A percentile compares a stretch with the other conserved stretches of the same genome.
phyloP scores from a whole-genome alignment of 352 stramenopile species.

The Globisporangium nunn region DNA sequence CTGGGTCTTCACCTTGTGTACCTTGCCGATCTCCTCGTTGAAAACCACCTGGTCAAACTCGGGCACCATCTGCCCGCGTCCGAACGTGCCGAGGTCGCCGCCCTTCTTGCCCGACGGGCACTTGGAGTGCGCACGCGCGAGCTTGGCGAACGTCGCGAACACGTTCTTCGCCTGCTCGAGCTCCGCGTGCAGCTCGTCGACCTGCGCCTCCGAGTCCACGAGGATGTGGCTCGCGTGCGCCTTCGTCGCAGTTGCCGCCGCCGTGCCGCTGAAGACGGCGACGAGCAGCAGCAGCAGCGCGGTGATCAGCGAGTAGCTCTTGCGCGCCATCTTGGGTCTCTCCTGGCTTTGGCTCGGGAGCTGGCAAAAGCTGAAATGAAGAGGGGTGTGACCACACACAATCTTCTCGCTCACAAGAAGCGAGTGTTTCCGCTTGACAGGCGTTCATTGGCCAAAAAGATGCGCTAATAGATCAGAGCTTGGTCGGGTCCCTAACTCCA shows the following conservation, averaged over 20 bases:
- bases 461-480: no score
- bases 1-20: constrained; percentile 77
- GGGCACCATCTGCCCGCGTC: constrained; percentile 61
- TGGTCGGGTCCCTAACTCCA: no score
- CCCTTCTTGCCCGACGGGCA: constrained; percentile 59
- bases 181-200: constrained; percentile 42
- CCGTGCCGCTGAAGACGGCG: constrained; percentile 18
- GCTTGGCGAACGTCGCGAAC: constrained; percentile 34
- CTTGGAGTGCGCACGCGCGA: constrained; percentile 59
- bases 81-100: constrained; percentile 60
- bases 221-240: constrained; percentile 77
- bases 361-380: not conserved
- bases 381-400: not conserved
- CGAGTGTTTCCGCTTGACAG: not conserved
- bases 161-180: constrained; percentile 42
- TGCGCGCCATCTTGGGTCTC: not conserved
- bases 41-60: constrained; percentile 81
- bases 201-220: constrained; percentile 49
- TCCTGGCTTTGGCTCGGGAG: not conserved
- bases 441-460: not conserved
- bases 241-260: constrained; percentile 18
- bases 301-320: not conserved
- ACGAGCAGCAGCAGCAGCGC: constrained; percentile 27
- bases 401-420: not conserved
- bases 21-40: constrained; percentile 44